Conservation (phyloP, 2,329 filamentous ascomycete species). For the Podosphaera xanthii region DNA sequence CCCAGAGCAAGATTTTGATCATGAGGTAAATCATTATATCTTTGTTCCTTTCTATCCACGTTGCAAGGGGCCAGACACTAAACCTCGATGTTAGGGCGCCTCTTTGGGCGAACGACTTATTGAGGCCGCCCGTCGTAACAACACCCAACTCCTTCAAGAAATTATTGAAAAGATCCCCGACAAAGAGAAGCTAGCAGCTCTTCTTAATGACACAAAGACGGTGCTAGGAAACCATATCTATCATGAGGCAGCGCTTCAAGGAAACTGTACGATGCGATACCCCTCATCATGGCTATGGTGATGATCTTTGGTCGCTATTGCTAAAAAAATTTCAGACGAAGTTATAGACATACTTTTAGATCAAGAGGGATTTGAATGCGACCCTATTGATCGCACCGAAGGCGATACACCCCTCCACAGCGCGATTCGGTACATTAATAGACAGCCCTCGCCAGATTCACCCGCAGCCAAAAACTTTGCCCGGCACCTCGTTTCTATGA, state of each 20-base stretch:
- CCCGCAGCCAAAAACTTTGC: conserved; percentile 38
- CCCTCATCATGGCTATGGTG: background rate
- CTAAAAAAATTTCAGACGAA: conserved; percentile 32
- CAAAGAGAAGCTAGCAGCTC: conserved; percentile 40
- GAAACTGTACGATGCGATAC: conserved; percentile 44
- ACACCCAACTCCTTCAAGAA: conserved; percentile 61
- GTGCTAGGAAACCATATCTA: conserved; percentile 73
- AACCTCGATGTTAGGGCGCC: conserved; percentile 42
- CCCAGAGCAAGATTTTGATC: conserved; percentile 11
- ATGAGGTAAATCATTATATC: conserved; percentile 9
- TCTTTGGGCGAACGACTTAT: conserved; percentile 67
- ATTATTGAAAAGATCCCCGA: conserved; percentile 36
- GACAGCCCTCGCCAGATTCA: conserved; percentile 21
- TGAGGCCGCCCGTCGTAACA: conserved; percentile 84
- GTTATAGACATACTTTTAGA: conserved; percentile 64
- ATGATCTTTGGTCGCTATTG: background rate
- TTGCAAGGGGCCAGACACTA: background rate
- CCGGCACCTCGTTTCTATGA: conserved; percentile 47
- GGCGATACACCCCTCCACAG: conserved; percentile 62
- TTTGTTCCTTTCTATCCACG: background rate
- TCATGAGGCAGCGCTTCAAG: conserved; percentile 67
- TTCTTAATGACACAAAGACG: conserved; percentile 71
- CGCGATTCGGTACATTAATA: conserved; percentile 56
- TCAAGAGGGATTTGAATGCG: conserved; percentile 67
- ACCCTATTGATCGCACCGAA: conserved; percentile 47